A percentile compares a stretch with the other conserved stretches of the same genome.
Conservation (phyloP, 306 rosid genomes). For the Nissolia schottii region DNA sequence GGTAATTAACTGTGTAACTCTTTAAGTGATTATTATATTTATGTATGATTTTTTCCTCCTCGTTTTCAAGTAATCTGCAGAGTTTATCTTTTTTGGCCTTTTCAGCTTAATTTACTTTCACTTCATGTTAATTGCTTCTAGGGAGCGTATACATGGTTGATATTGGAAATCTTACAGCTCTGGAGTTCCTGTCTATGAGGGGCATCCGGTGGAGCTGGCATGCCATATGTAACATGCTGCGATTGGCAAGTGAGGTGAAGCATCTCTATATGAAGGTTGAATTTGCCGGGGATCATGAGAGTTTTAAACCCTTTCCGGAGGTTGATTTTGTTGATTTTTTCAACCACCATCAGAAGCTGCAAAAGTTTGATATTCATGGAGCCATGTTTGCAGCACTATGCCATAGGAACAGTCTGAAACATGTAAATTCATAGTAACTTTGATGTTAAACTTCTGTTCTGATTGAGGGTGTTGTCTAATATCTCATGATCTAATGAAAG, state of each 20-base stretch:
- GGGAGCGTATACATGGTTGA: conserved; percentile 92
- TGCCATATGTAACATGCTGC: conserved; percentile 82
- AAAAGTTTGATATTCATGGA: conserved; percentile 83
- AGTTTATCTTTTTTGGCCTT: not conserved
- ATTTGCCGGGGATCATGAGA: conserved; percentile 80
- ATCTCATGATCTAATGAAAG: not conserved
- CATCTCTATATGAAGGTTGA: conserved; percentile 95
- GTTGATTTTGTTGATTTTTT: conserved; percentile 90
- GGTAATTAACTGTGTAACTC: conserved; percentile 48
- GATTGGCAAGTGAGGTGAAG: conserved; percentile 76
- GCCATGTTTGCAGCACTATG: conserved; percentile 99
- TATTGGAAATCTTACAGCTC: conserved; percentile 64
- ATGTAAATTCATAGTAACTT: conserved; percentile 41
- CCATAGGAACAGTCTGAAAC: conserved; percentile 84
- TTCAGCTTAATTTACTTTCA: not conserved
- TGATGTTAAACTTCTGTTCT: not conserved
- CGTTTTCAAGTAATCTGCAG: not conserved
- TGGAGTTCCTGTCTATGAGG: conserved; percentile 72
- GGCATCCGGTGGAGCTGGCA: conserved; percentile 96
- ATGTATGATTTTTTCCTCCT: not conserved
- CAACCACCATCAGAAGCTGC: conserved; percentile 74
- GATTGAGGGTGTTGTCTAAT: not conserved
- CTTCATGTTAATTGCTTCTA: conserved; percentile 29
- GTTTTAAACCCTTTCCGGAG: conserved; percentile 90
- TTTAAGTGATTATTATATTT: not conserved